Evolutionary conservation across 108 stramenopile genomes (phyloP).

Genomic region (Pelagomonas calceolata): DNA sequence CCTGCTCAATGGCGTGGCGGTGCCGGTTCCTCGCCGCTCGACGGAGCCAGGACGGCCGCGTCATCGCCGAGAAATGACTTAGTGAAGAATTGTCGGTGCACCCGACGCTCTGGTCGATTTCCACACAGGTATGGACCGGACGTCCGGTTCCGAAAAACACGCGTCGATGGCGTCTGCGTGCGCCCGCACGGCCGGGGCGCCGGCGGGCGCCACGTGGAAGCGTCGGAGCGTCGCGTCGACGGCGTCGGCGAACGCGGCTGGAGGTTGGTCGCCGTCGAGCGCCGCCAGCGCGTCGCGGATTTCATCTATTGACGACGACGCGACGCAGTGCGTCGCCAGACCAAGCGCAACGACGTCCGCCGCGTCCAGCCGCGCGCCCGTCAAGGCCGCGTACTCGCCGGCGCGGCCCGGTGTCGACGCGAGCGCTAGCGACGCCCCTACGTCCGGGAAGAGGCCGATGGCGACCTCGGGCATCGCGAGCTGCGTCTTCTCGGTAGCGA

Average conservation of each 20-base stretch:
- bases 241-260: background rate
- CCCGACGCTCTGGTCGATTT: too few relatives aligned
- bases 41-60: background rate
- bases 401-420: slow-evolving; percentile 62
- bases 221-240: slow-evolving; percentile 8
- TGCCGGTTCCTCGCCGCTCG: too few relatives aligned
- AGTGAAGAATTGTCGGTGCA: too few relatives aligned
- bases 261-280: too few relatives aligned
- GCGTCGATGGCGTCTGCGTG: slow-evolving; percentile 35
- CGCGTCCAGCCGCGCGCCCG: slow-evolving; percentile 64
- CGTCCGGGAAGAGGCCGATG: slow-evolving; percentile 95
- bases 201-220: slow-evolving; percentile 20
- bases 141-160: slow-evolving; percentile 49
- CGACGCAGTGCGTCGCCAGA: slow-evolving; percentile 86
- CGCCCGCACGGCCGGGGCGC: slow-evolving; percentile 17
- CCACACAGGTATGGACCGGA: too few relatives aligned
- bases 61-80: slow-evolving; percentile 27
- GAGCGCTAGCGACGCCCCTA: slow-evolving; percentile 79
- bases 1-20: too few relatives aligned
- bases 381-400: slow-evolving; percentile 80
- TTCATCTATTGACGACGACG: slow-evolving; percentile 48
- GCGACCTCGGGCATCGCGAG: slow-evolving; percentile 97
- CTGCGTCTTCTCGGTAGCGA: slow-evolving; percentile 79
- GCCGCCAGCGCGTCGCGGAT: slow-evolving; percentile 41
- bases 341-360: slow-evolving; percentile 72